Conservation (phyloP, 805 yeast species). For the Zygotorulaspora sp. region DNA sequence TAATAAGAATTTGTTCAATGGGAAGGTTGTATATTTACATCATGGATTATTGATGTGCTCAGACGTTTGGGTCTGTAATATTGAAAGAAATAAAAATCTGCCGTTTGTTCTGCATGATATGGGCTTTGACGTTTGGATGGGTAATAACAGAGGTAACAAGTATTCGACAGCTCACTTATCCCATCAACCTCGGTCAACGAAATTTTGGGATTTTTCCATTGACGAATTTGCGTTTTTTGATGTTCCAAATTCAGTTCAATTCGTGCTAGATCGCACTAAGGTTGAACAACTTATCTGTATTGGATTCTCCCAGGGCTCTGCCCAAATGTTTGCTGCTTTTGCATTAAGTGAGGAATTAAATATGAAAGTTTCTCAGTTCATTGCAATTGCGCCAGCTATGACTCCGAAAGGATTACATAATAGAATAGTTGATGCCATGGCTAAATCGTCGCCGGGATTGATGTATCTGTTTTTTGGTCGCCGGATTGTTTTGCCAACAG, state of each 20-base stretch:
- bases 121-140: constrained; percentile 94
- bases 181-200: constrained; percentile 37
- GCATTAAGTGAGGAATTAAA: constrained; percentile 63
- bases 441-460: constrained; percentile 70
- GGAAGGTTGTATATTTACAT: constrained; percentile 71
- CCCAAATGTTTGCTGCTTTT: constrained; percentile 84
- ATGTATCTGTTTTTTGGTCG: constrained; percentile 70
- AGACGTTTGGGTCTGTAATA: constrained; percentile 67
- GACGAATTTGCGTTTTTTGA: constrained; percentile 92
- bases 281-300: constrained; percentile 53
- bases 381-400: constrained; percentile 92
- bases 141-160: constrained; percentile 89
- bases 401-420: constrained; percentile 83
- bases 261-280: constrained; percentile 53
- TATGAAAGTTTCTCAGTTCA: constrained; percentile 48
- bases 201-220: constrained; percentile 84
- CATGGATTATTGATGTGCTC: constrained; percentile 90
- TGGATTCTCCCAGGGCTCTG: constrained; percentile 92
- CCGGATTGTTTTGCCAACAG: constrained; percentile 68
- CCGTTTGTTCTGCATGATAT: constrained; percentile 73
- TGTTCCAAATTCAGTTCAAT: constrained; percentile 78
- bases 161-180: constrained; percentile 74
- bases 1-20: constrained; percentile 23
- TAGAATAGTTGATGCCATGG: constrained; percentile 66
- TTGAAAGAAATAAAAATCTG: constrained; percentile 47